These are phyloP conservation scores for Penicillium polonicum DNA, from an alignment of 2,329 filamentous ascomycete species.

Conservation along the genomic window DNA sequence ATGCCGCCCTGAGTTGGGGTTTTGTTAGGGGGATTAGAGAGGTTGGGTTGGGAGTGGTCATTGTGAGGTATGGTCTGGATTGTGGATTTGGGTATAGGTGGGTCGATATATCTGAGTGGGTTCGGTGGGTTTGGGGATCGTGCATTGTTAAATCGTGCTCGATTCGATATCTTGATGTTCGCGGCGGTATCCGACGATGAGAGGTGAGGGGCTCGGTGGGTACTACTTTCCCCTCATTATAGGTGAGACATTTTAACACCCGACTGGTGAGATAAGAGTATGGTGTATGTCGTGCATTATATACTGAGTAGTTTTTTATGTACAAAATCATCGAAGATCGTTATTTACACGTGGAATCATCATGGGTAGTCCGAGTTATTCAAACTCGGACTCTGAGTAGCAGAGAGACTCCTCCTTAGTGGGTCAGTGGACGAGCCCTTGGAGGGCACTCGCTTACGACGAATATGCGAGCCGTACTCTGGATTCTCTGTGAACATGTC, in stretches of 20 bases:
- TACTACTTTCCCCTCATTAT: conserved; percentile 6
- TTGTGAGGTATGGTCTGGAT: not conserved
- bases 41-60: not conserved
- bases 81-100: not conserved
- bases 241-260: not conserved
- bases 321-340: not conserved
- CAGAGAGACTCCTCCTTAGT: conserved; percentile 8
- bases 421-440: conserved; percentile 17
- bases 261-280: not conserved
- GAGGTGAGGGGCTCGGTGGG: conserved; percentile 6
- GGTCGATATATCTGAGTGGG: not conserved
- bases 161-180: not conserved
- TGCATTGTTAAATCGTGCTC: not conserved
- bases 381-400: conserved; percentile 3
- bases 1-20: conserved; percentile 42
- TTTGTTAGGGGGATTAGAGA: conserved; percentile 32
- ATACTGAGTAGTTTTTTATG: conserved; percentile 3
- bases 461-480: conserved; percentile 4
- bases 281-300: conserved; percentile 4
- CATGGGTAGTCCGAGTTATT: conserved; percentile 4
- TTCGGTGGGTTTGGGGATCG: not conserved
- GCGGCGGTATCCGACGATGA: conserved; percentile 21
- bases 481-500: conserved; percentile 8
- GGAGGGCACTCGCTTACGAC: conserved; percentile 4
- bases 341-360: conserved; percentile 14